Evolutionary conservation across 768 basidiomycete genomes (phyloP), one percentile per base, ranked within the genome.

Genomic region (Coprinellus aureogranulatus): DNA sequence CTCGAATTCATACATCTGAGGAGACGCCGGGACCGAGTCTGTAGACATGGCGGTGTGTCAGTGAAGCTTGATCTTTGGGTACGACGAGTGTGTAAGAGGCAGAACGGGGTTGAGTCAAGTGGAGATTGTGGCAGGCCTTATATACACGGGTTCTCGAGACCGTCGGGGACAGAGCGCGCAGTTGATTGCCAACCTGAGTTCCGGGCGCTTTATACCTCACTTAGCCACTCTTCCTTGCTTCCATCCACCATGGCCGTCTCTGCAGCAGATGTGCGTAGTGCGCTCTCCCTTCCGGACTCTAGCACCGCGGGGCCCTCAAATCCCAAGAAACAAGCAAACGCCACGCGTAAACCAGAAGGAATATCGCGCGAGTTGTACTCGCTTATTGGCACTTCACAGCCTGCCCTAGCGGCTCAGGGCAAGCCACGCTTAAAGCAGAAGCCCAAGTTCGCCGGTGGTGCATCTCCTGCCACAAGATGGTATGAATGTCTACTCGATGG

Each of bases 291-390:
- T 14, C 80, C 82, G 51, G 76, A 76, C 22, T 57, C 70, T 2
- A 72, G 76, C 3, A 66, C 76, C 8, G 66, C 78, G 8, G 75
- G 77, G 3, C 75, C 81, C 2, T 72, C 81, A n/a, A 81, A 78
- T 39, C 67, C 69, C 1, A 82, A 81, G 64, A 82, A 72, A 2
- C 34, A 68, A 23, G 54, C 75, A n/a, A 18, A 73, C 2, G 65
- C 77, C 12, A 66, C 75, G 18, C 81, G 82, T 66, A 92, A 90
- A 71, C 91, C 91, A 3, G 92, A 94, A 20, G 95, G 96, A 20
- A 94, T 98, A 59, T 89, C 94, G 0, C 80, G 94, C 63, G 95
- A 98, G 71, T 81, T 99, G 2, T 98, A 90, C 74, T 87, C 90
- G 1, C 84, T 99, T 58, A 98, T 99, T 62, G 96, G 96, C n/a